These are phyloP conservation scores for Fusarium praegraminearum DNA, from an alignment of 2,329 filamentous ascomycete genomes.

Conservation along the genomic window DNA sequence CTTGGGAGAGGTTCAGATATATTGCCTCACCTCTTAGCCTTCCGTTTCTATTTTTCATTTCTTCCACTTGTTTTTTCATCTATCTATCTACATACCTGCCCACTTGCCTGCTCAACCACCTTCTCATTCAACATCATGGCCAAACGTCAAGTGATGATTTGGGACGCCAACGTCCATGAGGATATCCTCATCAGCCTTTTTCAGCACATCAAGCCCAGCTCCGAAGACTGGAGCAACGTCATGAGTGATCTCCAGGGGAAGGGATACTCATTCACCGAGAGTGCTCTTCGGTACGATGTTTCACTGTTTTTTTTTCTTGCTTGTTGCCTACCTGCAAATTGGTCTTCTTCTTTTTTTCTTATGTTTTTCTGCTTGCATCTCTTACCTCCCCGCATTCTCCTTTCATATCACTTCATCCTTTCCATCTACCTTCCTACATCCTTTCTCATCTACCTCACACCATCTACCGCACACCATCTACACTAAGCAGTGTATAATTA, in stretches of 20 bases:
- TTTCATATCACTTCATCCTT: constrained; percentile 10
- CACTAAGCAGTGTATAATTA: neutral
- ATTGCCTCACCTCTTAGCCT: neutral
- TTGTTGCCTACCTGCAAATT: constrained; percentile 3
- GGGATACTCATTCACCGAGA: constrained; percentile 57
- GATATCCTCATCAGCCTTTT: constrained; percentile 59
- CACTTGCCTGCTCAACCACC: neutral
- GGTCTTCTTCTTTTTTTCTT: no score
- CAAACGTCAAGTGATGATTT: constrained; percentile 53
- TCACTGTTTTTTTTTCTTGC: constrained; percentile 1
- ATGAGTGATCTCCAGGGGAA: constrained; percentile 53
- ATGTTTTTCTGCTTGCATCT: neutral
- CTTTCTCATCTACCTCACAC: neutral
- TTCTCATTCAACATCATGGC: constrained; percentile 40
- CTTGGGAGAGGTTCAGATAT: neutral
- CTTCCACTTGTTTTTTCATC: neutral
- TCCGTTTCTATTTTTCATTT: neutral
- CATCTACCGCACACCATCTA: neutral
- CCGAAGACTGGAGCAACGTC: constrained; percentile 52
- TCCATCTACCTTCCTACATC: constrained; percentile 3
- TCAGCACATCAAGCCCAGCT: constrained; percentile 52
- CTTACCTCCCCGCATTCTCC: neutral
- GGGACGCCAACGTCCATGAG: constrained; percentile 58
- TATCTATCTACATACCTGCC: neutral
- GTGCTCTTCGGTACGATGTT: constrained; percentile 56